A percentile compares a stretch with the other conserved stretches of the same genome.
Evolutionary conservation across 2,329 filamentous ascomycete species (phyloP).

Genomic region (Cordyceps sp.): DNA sequence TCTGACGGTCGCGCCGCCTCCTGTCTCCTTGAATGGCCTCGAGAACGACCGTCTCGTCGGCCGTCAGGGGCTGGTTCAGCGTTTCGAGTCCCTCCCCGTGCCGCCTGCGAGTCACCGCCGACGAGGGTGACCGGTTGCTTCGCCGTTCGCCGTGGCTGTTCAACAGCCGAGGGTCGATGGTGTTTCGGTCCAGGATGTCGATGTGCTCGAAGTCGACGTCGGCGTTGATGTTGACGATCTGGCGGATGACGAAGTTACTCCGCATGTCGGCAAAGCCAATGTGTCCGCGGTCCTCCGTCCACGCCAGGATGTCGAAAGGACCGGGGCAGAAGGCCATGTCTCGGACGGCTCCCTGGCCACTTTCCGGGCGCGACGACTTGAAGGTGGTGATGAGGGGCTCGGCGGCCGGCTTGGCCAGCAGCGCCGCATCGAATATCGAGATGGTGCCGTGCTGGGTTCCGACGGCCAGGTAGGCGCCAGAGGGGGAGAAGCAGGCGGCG

Average conservation of each 20-base stretch:
- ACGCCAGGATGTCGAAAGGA: slow-evolving; percentile 78
- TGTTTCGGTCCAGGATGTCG: slow-evolving; percentile 35
- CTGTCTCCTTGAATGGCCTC: slow-evolving; percentile 39
- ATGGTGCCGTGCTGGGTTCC: slow-evolving; percentile 71
- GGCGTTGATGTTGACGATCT: slow-evolving; percentile 48
- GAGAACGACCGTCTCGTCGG: slow-evolving; percentile 38
- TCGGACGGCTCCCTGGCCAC: slow-evolving; percentile 62
- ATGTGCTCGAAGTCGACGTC: slow-evolving; percentile 40
- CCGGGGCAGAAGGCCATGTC: slow-evolving; percentile 87
- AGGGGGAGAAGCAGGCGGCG: slow-evolving; percentile 60
- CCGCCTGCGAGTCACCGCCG: slow-evolving; percentile 2
- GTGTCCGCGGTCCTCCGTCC: slow-evolving; percentile 75
- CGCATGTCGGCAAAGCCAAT: slow-evolving; percentile 61
- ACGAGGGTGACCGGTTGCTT: slow-evolving; percentile 6
- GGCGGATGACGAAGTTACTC: slow-evolving; percentile 47
- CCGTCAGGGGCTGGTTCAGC: slow-evolving; percentile 32
- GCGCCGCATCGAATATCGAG: slow-evolving; percentile 49
- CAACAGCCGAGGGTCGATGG: slow-evolving; percentile 35
- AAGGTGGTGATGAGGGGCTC: slow-evolving; percentile 61
- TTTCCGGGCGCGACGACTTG: slow-evolving; percentile 55
- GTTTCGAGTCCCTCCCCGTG: slow-evolving; percentile 19
- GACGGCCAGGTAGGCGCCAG: slow-evolving; percentile 54
- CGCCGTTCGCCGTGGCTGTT: slow-evolving; percentile 28
- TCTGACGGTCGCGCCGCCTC: slow-evolving; percentile 27
- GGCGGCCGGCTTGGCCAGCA: slow-evolving; percentile 23